phyloP scores from a whole-genome alignment of 495 filamentous ascomycete species.

The Penicillium cosmopolitanum region DNA sequence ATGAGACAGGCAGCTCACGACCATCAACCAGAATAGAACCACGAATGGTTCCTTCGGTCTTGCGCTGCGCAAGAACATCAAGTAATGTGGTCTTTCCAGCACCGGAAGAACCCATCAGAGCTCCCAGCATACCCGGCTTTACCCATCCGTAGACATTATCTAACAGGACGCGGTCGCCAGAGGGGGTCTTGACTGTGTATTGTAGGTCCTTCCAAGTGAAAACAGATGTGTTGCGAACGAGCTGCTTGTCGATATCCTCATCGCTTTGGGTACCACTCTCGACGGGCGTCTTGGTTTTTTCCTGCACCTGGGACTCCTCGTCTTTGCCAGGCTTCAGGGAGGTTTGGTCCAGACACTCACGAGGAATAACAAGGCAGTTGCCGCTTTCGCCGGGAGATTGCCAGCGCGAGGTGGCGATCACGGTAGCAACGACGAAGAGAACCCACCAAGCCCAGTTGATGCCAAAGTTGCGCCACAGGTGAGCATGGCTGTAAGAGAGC shows the following conservation, averaged over 20 bases:
- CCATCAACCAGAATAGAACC: conserved; percentile 89
- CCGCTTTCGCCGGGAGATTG: conserved; percentile 35
- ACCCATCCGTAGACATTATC: conserved; percentile 89
- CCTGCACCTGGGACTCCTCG: conserved; percentile 36
- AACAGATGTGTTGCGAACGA: conserved; percentile 54
- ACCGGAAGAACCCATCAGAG: conserved; percentile 69
- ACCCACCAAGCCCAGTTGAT: conserved; percentile 51
- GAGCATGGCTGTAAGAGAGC: conserved; percentile 50
- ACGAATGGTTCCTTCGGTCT: conserved; percentile 82
- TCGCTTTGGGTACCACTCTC: conserved; percentile 15
- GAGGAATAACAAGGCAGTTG: conserved; percentile 42
- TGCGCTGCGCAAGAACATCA: conserved; percentile 64
- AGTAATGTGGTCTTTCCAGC: conserved; percentile 68
- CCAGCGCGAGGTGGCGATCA: conserved; percentile 43
- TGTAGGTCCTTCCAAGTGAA: conserved; percentile 65
- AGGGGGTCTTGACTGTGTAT: conserved; percentile 54
- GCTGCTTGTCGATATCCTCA: conserved; percentile 18
- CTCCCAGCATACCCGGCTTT: conserved; percentile 81
- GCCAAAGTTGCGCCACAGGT: conserved; percentile 53
- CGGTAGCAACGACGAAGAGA: conserved; percentile 41
- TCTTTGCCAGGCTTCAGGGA: conserved; percentile 20
- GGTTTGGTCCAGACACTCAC: conserved; percentile 36
- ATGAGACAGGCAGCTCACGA: conserved; percentile 72
- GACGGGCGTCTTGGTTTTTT: conserved; percentile 29
- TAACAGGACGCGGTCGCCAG: conserved; percentile 55